Base-by-base conservation (phyloP, 2,329 filamentous ascomycete species). In the Calycina marina region DNA sequence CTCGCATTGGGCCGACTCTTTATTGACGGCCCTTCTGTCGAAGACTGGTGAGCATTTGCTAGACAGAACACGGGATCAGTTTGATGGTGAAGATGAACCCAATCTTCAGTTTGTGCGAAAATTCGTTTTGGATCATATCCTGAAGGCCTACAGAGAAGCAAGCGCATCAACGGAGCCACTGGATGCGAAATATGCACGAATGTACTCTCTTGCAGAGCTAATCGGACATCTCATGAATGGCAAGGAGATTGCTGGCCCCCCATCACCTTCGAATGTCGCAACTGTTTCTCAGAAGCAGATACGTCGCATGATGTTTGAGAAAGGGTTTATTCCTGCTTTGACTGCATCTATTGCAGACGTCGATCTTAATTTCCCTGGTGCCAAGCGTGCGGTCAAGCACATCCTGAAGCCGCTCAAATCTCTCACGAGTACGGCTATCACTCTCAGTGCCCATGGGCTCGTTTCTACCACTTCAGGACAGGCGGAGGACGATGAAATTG, bases 251-350 rank as follows among this genome's bases (percentile, higher is more conserved):
- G 66, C 71, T 11, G 62, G 63, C 28, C 57, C 58, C 41, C 26
- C 40, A 4, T 62, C 53, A 39, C 53, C 29, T 41, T 54, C 32
- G 49, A 54, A 39, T 43, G 47, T 37, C 25, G 8, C 8, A 22
- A 45, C 55, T 14, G 61, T 65, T 26, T 86, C 85, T 5, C 79
- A 86, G 41, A 76, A 79, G 46, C 85, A 93, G 50, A 69, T 98
- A 44, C 78, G 83, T 18, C 83, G 85, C 44, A 74, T 94, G 38
- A 98, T 98, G 90, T 96, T 93, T 48, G 90, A 98, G 58, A 98
- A 96, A 60, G 85, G 92, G 35, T 93, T 90, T 53, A 77, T 96
- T 39, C 72, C 81, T 14, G 80, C 88, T 29, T 60, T 98, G 37
- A 96, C 90, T 2, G 72, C 77, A 9, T 93, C 92, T 1, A 86